A percentile compares a stretch with the other conserved stretches of the same genome.
Evolutionary conservation across 768 basidiomycete genomes (phyloP).

Genomic region (Suillus decipiens): DNA sequence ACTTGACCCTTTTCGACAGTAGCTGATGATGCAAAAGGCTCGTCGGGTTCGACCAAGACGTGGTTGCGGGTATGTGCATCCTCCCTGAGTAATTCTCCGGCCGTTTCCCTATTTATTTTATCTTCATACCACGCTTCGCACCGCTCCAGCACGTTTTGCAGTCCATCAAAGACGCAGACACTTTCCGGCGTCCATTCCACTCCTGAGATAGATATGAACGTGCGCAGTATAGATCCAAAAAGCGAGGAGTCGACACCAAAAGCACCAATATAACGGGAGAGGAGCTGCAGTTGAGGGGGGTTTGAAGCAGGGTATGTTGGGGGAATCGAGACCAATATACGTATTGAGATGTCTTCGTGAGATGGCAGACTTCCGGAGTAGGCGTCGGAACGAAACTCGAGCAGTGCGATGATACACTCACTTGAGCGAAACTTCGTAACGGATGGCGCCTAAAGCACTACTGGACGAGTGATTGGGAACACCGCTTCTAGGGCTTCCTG

Average conservation of each 20-base stretch:
- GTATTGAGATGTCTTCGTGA: conserved; percentile 52
- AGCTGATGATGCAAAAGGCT: conserved; percentile 4
- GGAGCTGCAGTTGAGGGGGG: conserved; percentile 81
- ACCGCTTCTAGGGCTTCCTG: conserved; percentile 14
- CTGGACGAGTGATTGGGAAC: conserved; percentile 21
- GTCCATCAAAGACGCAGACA: conserved; percentile 86
- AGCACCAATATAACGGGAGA: conserved; percentile 81
- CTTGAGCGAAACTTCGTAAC: conserved; percentile 68
- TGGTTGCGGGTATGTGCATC: conserved; percentile 39
- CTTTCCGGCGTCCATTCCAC: conserved; percentile 75
- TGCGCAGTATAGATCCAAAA: conserved; percentile 77
- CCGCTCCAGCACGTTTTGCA: conserved; percentile 71
- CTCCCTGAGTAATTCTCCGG: conserved; percentile 55
- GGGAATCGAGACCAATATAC: conserved; percentile 60
- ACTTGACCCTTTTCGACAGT: conserved; percentile 10
- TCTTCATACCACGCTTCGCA: conserved; percentile 73
- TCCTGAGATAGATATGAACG: conserved; percentile 75
- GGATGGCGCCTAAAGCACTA: conserved; percentile 40
- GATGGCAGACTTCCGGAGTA: conserved; percentile 48
- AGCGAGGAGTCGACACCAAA: conserved; percentile 73
- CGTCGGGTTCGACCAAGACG: conserved; percentile 10
- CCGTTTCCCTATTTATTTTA: conserved; percentile 56
- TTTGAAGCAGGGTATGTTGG: conserved; percentile 62
- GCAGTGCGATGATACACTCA: conserved; percentile 37
- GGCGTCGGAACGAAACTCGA: neutral